A percentile compares a stretch with the other conserved stretches of the same genome.
These are phyloP conservation scores for Papilionanthe hybrid DNA, from an alignment of 116 monocot species.

Conservation along the genomic window DNA sequence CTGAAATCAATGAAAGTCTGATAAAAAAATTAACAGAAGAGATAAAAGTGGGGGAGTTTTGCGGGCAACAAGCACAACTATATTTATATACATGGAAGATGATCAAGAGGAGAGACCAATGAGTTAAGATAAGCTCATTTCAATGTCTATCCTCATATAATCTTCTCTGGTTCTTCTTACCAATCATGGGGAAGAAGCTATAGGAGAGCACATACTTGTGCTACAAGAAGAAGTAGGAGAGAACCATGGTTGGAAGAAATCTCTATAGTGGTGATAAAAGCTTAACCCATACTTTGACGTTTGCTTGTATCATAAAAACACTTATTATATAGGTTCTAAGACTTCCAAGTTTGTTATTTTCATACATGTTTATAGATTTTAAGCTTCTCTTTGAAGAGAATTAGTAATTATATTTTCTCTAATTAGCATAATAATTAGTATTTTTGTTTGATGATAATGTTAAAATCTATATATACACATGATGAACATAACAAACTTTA, in stretches of 20 bases:
- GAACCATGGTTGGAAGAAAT: constrained; percentile 19
- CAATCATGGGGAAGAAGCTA: neutral
- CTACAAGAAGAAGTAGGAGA: constrained; percentile 6
- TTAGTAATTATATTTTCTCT: too few relatives aligned
- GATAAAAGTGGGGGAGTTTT: neutral
- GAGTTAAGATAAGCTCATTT: neutral
- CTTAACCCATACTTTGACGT: neutral
- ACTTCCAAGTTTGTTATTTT: constrained; percentile 10
- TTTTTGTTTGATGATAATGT: too few relatives aligned
- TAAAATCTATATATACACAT: too few relatives aligned
- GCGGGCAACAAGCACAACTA: neutral
- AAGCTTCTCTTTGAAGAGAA: neutral
- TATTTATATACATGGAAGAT: constrained; percentile 6
- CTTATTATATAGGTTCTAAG: neutral
- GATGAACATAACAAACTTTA: too few relatives aligned
- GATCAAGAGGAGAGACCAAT: neutral
- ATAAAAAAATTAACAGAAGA: neutral
- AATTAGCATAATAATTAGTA: too few relatives aligned
- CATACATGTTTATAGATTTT: neutral
- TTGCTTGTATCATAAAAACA: neutral
- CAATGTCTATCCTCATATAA: neutral
- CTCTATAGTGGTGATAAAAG: neutral
- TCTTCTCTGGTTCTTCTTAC: neutral
- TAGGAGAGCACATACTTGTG: constrained; percentile 9
- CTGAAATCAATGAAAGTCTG: neutral